Conservation (phyloP, 495 filamentous ascomycete species). For the Penicillium simplicissimum region DNA sequence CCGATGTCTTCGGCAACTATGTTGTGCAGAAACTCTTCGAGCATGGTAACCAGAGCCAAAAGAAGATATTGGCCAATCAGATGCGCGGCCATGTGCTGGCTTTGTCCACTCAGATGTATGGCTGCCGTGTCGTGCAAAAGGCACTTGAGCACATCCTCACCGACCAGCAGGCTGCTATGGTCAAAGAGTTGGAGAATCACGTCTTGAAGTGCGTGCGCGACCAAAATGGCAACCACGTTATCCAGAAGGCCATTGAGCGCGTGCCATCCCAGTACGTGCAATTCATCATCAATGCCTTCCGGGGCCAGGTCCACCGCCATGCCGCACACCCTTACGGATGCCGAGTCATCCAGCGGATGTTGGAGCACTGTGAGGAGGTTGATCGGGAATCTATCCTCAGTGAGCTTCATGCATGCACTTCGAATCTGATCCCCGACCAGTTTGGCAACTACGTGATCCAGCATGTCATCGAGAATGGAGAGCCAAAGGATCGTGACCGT, state of each 20-base stretch:
- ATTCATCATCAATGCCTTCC: constrained; percentile 87
- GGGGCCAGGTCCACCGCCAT: constrained; percentile 73
- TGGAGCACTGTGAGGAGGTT: constrained; percentile 77
- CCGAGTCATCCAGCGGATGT: constrained; percentile 88
- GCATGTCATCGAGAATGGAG: constrained; percentile 85
- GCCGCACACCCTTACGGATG: constrained; percentile 86
- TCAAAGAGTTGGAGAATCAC: constrained; percentile 78
- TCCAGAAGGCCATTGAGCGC: constrained; percentile 91
- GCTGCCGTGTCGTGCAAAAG: constrained; percentile 97
- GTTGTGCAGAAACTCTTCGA: constrained; percentile 98
- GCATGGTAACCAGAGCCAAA: constrained; percentile 92
- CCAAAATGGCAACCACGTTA: constrained; percentile 94
- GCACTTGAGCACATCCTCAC: constrained; percentile 89
- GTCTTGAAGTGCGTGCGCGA: constrained; percentile 82
- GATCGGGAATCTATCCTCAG: constrained; percentile 70
- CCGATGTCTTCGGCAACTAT: constrained; percentile 96
- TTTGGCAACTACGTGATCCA: constrained; percentile 98
- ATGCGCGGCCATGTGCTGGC: constrained; percentile 84
- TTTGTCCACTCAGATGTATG: constrained; percentile 89
- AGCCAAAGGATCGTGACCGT: constrained; percentile 68
- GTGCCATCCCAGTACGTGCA: constrained; percentile 79
- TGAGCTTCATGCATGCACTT: constrained; percentile 75
- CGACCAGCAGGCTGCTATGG: constrained; percentile 83
- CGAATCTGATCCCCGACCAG: constrained; percentile 77
- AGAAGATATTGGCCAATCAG: constrained; percentile 76